A percentile compares a stretch with the other conserved stretches of the same genome.
Conservation (phyloP, 805 yeast species). For the Cyberlindnera amylophila region DNA sequence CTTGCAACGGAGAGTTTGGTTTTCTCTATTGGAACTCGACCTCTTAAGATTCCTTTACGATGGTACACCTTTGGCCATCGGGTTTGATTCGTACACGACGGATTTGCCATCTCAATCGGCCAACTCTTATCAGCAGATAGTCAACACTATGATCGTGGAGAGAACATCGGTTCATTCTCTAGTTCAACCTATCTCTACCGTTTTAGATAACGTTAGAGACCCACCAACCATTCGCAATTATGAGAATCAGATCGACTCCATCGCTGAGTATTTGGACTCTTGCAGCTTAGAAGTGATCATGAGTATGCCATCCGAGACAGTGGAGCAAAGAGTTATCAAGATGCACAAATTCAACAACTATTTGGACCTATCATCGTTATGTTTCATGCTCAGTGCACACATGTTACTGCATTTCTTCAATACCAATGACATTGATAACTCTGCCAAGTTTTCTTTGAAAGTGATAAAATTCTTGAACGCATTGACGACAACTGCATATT, state of each 20-base stretch:
- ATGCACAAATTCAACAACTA: constrained; percentile 10
- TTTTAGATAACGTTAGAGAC: constrained; percentile 3
- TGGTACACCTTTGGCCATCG: constrained; percentile 16
- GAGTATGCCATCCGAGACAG: constrained; percentile 7
- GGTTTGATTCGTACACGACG: constrained; percentile 8
- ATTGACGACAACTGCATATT: constrained; percentile 8
- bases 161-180: constrained; percentile 6
- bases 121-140: constrained; percentile 1
- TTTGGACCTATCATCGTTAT: constrained; percentile 6
- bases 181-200: constrained; percentile 5
- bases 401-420: constrained; percentile 6
- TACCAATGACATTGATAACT: constrained; percentile 4
- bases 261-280: constrained; percentile 7
- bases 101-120: constrained; percentile 3
- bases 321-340: constrained; percentile 3
- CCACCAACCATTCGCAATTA: constrained; percentile 8
- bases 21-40: constrained; percentile 12
- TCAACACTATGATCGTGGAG: constrained; percentile 6
- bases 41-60: constrained; percentile 17
- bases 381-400: constrained; percentile 4
- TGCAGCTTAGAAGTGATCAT: constrained; percentile 6
- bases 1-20: constrained; percentile 11
- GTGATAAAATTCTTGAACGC: constrained; percentile 8
- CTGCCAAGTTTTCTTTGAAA: constrained; percentile 9
- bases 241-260: constrained; percentile 4